Percentiles rank a stretch among this genome's conserved stretches.
Evolutionary conservation across 352 stramenopile species (phyloP).

Genomic region (Halophytophthora batemanensis): DNA sequence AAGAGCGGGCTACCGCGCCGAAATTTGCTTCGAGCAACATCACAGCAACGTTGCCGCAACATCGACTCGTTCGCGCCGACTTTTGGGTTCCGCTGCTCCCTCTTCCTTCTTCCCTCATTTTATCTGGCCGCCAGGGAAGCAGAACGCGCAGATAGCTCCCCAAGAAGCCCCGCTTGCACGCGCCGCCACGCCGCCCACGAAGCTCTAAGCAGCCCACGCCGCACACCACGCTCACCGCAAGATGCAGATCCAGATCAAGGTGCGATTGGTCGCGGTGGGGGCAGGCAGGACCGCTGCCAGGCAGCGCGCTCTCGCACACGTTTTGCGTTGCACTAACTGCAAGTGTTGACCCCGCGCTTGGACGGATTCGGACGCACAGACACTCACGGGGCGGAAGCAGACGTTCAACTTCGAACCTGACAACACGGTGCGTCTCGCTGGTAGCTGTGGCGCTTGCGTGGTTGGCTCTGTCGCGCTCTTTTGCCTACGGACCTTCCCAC

Average conservation of each 20-base stretch:
- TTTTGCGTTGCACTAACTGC: not conserved
- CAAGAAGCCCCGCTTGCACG: too few species aligned
- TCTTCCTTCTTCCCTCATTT: too few species aligned
- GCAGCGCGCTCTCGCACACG: not conserved
- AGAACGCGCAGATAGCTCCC: too few species aligned
- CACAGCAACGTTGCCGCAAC: conserved; percentile 4
- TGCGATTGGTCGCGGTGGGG: conserved; percentile 8
- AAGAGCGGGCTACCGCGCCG: too few species aligned
- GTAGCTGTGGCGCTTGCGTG: too few species aligned
- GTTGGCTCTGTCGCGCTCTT: not conserved
- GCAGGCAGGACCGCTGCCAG: not conserved
- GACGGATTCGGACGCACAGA: conserved; percentile 32
- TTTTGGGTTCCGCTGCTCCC: too few species aligned
- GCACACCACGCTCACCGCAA: not conserved
- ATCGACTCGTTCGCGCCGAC: not conserved
- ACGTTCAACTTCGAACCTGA: conserved; percentile 88
- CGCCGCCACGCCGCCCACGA: conserved; percentile 1
- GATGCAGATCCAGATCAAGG: conserved; percentile 89
- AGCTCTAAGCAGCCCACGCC: not conserved
- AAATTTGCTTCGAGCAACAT: too few species aligned
- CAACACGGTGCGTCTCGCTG: conserved; percentile 54
- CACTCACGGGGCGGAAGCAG: conserved; percentile 85
- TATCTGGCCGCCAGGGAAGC: too few species aligned
- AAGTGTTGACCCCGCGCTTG: not conserved
- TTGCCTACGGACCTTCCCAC: not conserved